These are phyloP conservation scores for Tympanopsis confertula DNA, from an alignment of 2,329 filamentous ascomycete species.

Conservation along the genomic window DNA sequence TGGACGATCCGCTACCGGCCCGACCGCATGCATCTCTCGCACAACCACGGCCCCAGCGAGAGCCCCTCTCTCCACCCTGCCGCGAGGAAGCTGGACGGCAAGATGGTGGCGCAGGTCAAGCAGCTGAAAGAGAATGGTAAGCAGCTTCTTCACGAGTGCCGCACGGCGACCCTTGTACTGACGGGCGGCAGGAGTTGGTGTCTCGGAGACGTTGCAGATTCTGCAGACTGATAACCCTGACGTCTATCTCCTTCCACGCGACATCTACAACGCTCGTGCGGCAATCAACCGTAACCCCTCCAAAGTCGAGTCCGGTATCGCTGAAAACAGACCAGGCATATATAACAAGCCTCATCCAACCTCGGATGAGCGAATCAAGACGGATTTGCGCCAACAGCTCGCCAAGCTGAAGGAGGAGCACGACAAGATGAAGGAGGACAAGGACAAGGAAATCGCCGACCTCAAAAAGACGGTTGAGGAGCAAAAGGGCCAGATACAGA, in stretches of 20 bases:
- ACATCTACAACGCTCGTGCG: conserved; percentile 57
- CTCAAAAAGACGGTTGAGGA: conserved; percentile 48
- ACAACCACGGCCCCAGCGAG: conserved; percentile 57
- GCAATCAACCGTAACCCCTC: conserved; percentile 55
- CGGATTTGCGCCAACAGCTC: conserved; percentile 48
- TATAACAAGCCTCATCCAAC: conserved; percentile 55
- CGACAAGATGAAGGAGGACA: conserved; percentile 41
- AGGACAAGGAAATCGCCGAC: conserved; percentile 43
- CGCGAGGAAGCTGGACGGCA: conserved; percentile 53
- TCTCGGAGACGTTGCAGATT: conserved; percentile 55
- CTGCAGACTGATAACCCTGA: conserved; percentile 52
- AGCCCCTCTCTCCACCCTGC: conserved; percentile 56
- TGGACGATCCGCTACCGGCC: conserved; percentile 57
- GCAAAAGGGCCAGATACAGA: conserved; percentile 49
- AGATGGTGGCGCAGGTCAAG: conserved; percentile 58
- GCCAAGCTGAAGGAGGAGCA: conserved; percentile 44
- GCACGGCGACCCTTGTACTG: conserved; percentile 2
- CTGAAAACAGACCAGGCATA: conserved; percentile 50
- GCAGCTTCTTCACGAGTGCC: conserved; percentile 11
- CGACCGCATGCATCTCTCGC: conserved; percentile 40
- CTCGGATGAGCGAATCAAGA: conserved; percentile 50
- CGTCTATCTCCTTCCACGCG: conserved; percentile 49
- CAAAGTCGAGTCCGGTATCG: conserved; percentile 46
- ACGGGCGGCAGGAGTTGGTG: conserved; percentile 40
- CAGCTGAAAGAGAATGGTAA: conserved; percentile 54